phyloP scores from a whole-genome alignment of 2,329 filamentous ascomycete genomes.

The Hortaea sp. region DNA sequence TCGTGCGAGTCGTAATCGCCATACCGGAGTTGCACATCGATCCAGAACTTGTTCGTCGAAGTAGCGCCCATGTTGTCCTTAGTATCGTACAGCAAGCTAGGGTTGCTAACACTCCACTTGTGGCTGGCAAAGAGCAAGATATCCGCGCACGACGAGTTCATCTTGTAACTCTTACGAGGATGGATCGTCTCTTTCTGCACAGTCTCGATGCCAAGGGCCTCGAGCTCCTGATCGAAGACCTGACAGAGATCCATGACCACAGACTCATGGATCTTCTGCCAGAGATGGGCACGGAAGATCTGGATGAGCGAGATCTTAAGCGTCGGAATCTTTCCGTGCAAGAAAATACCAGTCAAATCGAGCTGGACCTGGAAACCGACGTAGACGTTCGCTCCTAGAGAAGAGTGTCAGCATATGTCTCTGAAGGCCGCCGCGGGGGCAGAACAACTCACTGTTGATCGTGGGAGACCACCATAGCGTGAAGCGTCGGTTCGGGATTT shows the following conservation, averaged over 20 bases:
- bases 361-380: conserved; percentile 99
- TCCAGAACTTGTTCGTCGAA: conserved; percentile 98
- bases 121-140: conserved; percentile 94
- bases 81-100: conserved; percentile 87
- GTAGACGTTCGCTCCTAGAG: conserved; percentile 73
- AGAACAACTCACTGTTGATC: conserved; percentile 15
- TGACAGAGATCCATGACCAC: conserved; percentile 99
- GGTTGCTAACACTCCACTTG: conserved; percentile 96
- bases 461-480: conserved; percentile 84
- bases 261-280: conserved; percentile 99
- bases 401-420: background rate
- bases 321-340: conserved; percentile 97
- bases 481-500: conserved; percentile 97
- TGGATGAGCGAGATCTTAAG: conserved; percentile 97
- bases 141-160: conserved; percentile 98
- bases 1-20: conserved; percentile 99
- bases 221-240: conserved; percentile 94
- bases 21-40: conserved; percentile 92
- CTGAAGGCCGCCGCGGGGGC: background rate
- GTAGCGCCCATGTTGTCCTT: conserved; percentile 91
- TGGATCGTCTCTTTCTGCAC: conserved; percentile 99
- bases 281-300: conserved; percentile 98
- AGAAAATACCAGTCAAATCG: conserved; percentile 94
- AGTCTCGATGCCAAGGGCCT: conserved; percentile 90
- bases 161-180: conserved; percentile 99